Evolutionary conservation across 2,329 filamentous ascomycete genomes (phyloP), one percentile per base, ranked within the genome.

Genomic region (Coniochaeta ligniaria): DNA sequence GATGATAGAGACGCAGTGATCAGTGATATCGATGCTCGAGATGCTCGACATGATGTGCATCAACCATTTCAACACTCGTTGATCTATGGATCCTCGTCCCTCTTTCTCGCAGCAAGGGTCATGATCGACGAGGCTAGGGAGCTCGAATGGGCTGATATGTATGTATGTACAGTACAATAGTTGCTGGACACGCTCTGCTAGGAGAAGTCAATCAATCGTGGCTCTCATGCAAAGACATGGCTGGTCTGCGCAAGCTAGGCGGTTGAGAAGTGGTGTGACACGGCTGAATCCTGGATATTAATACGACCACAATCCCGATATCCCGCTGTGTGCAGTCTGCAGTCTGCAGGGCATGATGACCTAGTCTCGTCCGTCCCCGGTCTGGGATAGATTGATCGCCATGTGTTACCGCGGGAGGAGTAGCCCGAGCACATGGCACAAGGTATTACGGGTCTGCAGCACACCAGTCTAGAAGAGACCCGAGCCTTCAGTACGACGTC

Each of bases 341-440:
- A 52, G 22, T 31, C 24, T 52, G 47, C 16, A 31, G 14, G n/a
- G 47, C 47, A 52, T 50, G 22, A 50, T 50, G 45, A 26, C 28
- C 28, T 31, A 56, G 6, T 5, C 28, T 31, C 35, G 6, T 5
- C 52, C 52, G 28, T 38, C 35, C 54, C 54, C 31, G 54, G 54
- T 57, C 22, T 36, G 54, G 38, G 35, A 38, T 57, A 57, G 31
- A 57, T 57, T 57, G 54, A 57, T 57, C 54, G 33, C 33, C 54
- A 38, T 28, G 54, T 57, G 33, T 3, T 35, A 57, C 17, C 28
- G 54, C 31, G 33, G 54, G 7, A 57, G n/a, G 35, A 35, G 35
- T 4, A 57, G 50, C 22, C 31, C 26, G 50, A 55, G 24, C 54
- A 36, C 54, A 57, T 57, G 31, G 54, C 54, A 57, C 54, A 57